These are phyloP conservation scores for Arbutus unedo DNA, from an alignment of 148 eudicot genomes.

Conservation along the genomic window DNA sequence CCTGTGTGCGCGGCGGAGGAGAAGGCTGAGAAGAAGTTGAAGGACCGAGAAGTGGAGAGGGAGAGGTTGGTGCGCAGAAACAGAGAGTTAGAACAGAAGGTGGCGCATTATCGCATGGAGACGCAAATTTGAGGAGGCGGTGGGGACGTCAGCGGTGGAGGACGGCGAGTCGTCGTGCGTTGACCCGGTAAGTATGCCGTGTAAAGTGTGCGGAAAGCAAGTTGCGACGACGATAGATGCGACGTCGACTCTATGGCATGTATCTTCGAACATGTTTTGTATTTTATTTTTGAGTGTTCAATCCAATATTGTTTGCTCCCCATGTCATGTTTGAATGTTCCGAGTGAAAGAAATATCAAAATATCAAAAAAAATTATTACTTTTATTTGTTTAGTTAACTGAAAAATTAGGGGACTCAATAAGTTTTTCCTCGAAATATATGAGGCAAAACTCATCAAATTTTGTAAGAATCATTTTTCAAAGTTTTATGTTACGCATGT, in stretches of 20 bases:
- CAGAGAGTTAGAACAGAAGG: constrained; percentile 10
- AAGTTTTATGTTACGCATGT: too few relatives aligned
- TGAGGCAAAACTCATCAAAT: too few relatives aligned
- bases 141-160: neutral
- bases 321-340: neutral
- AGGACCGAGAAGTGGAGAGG: neutral
- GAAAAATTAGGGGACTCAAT: too few relatives aligned
- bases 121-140: neutral
- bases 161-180: constrained; percentile 10
- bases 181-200: neutral
- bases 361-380: too few relatives aligned
- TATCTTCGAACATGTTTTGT: too few relatives aligned
- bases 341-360: too few relatives aligned
- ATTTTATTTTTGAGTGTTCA: too few relatives aligned
- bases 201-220: constrained; percentile 6
- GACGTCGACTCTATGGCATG: neutral
- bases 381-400: too few relatives aligned
- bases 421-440: too few relatives aligned
- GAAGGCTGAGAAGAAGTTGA: constrained; percentile 9
- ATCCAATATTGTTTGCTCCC: neutral
- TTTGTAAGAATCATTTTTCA: too few relatives aligned
- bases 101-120: neutral
- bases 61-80: neutral
- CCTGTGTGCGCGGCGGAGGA: constrained; percentile 7
- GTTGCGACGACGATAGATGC: constrained; percentile 10